phyloP scores from a whole-genome alignment of 2,329 filamentous ascomycete genomes.

The Rugonectria rugulosa region DNA sequence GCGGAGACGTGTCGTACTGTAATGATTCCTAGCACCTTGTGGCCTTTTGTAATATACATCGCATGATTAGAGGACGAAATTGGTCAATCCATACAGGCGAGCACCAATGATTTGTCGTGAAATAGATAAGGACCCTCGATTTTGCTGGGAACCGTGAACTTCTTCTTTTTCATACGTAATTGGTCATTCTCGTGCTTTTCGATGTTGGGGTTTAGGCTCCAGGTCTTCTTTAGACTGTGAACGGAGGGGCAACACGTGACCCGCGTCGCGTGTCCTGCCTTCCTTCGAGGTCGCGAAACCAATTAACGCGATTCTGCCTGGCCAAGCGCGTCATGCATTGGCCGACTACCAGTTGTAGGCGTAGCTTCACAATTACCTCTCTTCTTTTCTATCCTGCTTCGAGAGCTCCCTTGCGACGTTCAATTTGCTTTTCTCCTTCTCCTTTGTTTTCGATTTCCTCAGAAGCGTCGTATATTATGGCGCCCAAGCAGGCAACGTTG shows the following conservation, averaged over 20 bases:
- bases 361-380: conserved; percentile 28
- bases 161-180: not conserved
- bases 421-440: conserved; percentile 11
- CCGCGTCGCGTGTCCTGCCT: conserved; percentile 33
- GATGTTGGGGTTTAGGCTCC: not conserved
- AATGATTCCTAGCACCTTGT: conserved; percentile 43
- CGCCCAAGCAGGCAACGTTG: conserved; percentile 79
- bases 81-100: conserved; percentile 36
- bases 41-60: conserved; percentile 43
- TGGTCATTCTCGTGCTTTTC: not conserved
- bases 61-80: conserved; percentile 38
- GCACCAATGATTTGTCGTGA: conserved; percentile 32
- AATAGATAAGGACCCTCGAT: conserved; percentile 30
- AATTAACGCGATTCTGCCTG: conserved; percentile 53
- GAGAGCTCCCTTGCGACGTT: conserved; percentile 16
- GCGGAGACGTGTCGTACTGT: conserved; percentile 29
- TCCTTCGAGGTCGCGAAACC: conserved; percentile 32
- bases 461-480: conserved; percentile 46
- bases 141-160: not conserved
- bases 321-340: conserved; percentile 45
- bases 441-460: conserved; percentile 12
- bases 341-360: conserved; percentile 30
- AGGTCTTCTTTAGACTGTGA: not conserved
- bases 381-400: conserved; percentile 23
- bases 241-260: conserved; percentile 34